Base-by-base conservation (phyloP, 2,329 filamentous ascomycete species). In the Beauveria brongniartii region DNA sequence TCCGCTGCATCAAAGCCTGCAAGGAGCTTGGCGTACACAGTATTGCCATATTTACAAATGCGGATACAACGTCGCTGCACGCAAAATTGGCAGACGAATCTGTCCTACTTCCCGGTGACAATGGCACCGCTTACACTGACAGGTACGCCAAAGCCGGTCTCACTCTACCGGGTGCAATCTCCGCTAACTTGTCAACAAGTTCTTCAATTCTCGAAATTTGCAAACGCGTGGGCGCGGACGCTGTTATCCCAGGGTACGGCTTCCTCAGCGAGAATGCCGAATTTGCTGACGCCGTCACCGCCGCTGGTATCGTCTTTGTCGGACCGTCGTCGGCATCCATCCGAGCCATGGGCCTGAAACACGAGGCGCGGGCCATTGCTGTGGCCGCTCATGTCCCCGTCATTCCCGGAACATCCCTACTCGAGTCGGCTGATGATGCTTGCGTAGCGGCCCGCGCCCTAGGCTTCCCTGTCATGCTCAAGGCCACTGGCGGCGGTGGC, bases 161-260 rank as follows among this genome's bases (percentile, higher is more conserved):
- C 30, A 34, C 10, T 34, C 4, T 34, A 4, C 30, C 30, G 30
- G 30, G 28, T 34, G 3, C 30, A 34, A 34, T n/a, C 16, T 10
- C 14, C 30, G 28, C 37, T 26, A 54, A 54, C 16, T 1, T 12
- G 3, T 14, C 14, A 30, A 3, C 2, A 3, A 55, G 53, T 10
- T 26, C 53, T 6, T n/a, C 37, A 18, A 70, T 71, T 20, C 57
- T 73, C 10, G 63, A 65, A 9, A 69, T 74, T 22, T 71, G 75
- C 30, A 79, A 77, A 55, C 66, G 75, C 7, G 72, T 78, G 20
- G 66, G 72, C 2, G 79, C 72, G 9, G 75, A 87, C 64, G 83
- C 82, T 3, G 79, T 89, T 18, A 83, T 87, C 52, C 84, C 85
- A 0, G 85, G 85, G 3, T 88, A 88, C 72, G 85, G 85, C 1